These are phyloP conservation scores for Pseudozyma sp. DNA, from an alignment of 1,284 basidiomycete genomes.

Conservation along the genomic window DNA sequence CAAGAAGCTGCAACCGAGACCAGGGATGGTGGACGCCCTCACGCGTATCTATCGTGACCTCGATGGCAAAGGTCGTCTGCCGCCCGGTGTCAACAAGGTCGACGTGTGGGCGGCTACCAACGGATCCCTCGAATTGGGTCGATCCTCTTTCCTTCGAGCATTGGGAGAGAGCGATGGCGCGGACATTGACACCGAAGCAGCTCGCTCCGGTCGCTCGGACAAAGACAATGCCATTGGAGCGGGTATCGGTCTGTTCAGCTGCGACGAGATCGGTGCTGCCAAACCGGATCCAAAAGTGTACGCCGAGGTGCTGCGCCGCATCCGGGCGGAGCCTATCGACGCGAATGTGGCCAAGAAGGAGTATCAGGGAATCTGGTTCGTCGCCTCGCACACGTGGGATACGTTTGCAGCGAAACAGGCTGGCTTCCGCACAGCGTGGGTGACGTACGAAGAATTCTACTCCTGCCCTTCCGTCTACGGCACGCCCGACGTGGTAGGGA, in stretches of 20 bases:
- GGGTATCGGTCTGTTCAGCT: conserved; percentile 55
- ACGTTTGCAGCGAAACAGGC: conserved; percentile 36
- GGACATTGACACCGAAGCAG: conserved; percentile 44
- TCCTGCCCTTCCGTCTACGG: conserved; percentile 48
- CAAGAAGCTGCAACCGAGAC: conserved; percentile 47
- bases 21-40: conserved; percentile 59
- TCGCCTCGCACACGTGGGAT: conserved; percentile 61
- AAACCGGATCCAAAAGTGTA: conserved; percentile 61
- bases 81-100: conserved; percentile 25
- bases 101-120: conserved; percentile 62
- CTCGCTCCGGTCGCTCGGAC: conserved; percentile 17
- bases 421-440: conserved; percentile 61
- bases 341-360: conserved; percentile 29
- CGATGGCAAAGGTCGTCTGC: conserved; percentile 36
- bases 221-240: conserved; percentile 20
- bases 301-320: conserved; percentile 41
- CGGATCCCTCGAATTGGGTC: conserved; percentile 47
- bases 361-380: conserved; percentile 56
- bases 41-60: conserved; percentile 47
- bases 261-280: conserved; percentile 58
- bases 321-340: conserved; percentile 30
- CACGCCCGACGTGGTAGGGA: conserved; percentile 53
- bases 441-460: conserved; percentile 60
- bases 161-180: conserved; percentile 40
- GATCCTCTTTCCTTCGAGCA: conserved; percentile 31